Evolutionary conservation across 2,329 filamentous ascomycete species (phyloP).

Genomic region (Phyllachora maydis): DNA sequence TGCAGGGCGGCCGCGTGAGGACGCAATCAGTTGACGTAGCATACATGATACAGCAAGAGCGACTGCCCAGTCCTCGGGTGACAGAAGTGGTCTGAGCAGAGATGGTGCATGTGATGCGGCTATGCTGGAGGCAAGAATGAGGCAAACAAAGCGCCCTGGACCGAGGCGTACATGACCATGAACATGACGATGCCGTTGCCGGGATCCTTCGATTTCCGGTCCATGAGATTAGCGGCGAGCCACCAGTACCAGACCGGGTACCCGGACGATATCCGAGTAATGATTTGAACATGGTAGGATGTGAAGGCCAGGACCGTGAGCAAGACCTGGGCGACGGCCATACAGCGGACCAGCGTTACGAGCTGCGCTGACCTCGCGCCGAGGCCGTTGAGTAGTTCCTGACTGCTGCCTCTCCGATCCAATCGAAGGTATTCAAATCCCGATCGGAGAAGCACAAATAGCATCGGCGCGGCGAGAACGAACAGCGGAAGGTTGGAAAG

Average conservation of each 20-base stretch:
- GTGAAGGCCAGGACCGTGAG: constrained; percentile 53
- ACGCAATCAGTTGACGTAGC: too few species aligned
- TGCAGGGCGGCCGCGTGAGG: too few species aligned
- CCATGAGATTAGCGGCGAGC: constrained; percentile 31
- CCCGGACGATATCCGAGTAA: constrained; percentile 71
- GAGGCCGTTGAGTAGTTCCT: neutral
- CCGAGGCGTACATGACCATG: constrained; percentile 62
- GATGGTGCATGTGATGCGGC: too few species aligned
- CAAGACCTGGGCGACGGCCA: constrained; percentile 54
- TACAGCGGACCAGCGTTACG: constrained; percentile 20
- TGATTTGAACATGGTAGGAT: constrained; percentile 83
- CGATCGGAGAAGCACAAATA: constrained; percentile 46
- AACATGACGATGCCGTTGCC: constrained; percentile 29
- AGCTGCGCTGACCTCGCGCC: constrained; percentile 2
- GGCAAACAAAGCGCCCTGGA: constrained; percentile 71
- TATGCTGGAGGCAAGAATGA: constrained; percentile 88
- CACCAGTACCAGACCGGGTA: constrained; percentile 84
- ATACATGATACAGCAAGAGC: too few species aligned
- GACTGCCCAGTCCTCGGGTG: too few species aligned
- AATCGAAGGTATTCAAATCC: constrained; percentile 21
- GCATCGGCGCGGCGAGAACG: constrained; percentile 58
- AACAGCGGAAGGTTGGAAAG: constrained; percentile 73
- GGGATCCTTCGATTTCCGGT: constrained; percentile 6
- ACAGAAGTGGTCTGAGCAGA: too few species aligned
- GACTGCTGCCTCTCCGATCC: too few species aligned